Base-by-base conservation (phyloP, 768 basidiomycete genomes). In the Lactarius tabidus region DNA sequence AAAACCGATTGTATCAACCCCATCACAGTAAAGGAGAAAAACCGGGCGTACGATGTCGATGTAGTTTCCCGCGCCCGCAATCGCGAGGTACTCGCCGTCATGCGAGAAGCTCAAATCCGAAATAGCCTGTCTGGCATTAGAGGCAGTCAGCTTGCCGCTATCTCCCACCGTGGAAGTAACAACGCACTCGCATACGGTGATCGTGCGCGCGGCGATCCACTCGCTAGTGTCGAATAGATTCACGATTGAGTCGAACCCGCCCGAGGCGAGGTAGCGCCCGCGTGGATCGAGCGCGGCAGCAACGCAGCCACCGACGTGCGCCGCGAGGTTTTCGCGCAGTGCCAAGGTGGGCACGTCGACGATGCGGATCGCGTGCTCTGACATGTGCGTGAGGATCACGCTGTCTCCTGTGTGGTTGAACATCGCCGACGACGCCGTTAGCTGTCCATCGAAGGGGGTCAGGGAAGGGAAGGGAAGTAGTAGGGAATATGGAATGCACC, bases 71-170 rank as follows among this genome's bases (percentile, higher is more conserved):
- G 82, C 80, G 66, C 80, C 89, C 10, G 90, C 87, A 57, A 91
- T 86, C 20, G 91, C 91, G 54, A 93, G 74, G 71, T 87, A 93
- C 78, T 93, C 91, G 38, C 91, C 91, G 69, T 93, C 91, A 67
- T 87, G 81, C 15, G 90, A 92, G 79, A 91, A 93, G 73, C 87
- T 90, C 23, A 92, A 75, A 23, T 83, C 82, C 65, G 83, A 89
- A 70, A 91, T 89, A 26, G 85, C 80, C 71, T 91, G 79, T 62
- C 91, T 91, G 70, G 2, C 43, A 29, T 53, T 52, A 62, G 48
- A 26, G 6, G 48, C 15, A 14, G 41, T 54, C 29, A 63, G 28
- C 15, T 18, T 28, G 23, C n/a, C 45, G 26, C 18, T 10, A 31
- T n/a, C n/a, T n/a, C n/a, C 39, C 31, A 9, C n/a, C 2, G 20